phyloP scores from a whole-genome alignment of 2,329 filamentous ascomycete genomes.

The Phoma herbarum region DNA sequence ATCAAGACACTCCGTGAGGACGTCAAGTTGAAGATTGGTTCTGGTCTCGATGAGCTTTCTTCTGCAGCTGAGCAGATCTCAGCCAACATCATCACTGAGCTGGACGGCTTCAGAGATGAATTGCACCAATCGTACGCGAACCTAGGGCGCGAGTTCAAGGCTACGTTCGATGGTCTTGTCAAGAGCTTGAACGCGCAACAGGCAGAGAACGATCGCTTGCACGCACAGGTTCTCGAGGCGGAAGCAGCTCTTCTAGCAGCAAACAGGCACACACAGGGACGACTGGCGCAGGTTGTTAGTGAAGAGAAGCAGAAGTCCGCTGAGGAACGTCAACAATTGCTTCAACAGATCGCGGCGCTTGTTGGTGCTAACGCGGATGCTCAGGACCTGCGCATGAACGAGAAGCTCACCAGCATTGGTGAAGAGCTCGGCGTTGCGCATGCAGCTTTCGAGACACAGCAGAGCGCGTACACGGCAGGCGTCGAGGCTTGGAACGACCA shows the following conservation, averaged over 20 bases:
- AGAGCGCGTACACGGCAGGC: slow-evolving; percentile 71
- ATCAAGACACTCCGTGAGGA: slow-evolving; percentile 89
- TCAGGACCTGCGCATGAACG: slow-evolving; percentile 75
- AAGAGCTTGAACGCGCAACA: slow-evolving; percentile 79
- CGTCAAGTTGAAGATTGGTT: slow-evolving; percentile 84
- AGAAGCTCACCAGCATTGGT: slow-evolving; percentile 69
- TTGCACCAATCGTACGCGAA: slow-evolving; percentile 85
- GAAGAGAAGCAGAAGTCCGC: slow-evolving; percentile 79
- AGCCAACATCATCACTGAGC: slow-evolving; percentile 84
- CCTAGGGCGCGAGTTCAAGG: slow-evolving; percentile 86
- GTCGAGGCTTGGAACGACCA: slow-evolving; percentile 79
- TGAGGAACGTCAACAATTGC: slow-evolving; percentile 75
- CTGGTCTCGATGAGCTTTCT: slow-evolving; percentile 84
- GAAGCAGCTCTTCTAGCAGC: slow-evolving; percentile 73
- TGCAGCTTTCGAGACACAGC: slow-evolving; percentile 69
- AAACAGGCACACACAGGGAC: slow-evolving; percentile 71
- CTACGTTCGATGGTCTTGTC: slow-evolving; percentile 81
- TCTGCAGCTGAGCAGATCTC: slow-evolving; percentile 87
- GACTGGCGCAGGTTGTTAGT: slow-evolving; percentile 73
- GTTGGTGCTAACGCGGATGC: slow-evolving; percentile 76
- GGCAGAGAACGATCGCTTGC: slow-evolving; percentile 75
- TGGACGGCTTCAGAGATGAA: slow-evolving; percentile 81
- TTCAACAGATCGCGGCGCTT: slow-evolving; percentile 79
- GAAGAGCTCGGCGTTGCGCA: slow-evolving; percentile 72
- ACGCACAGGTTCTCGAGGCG: slow-evolving; percentile 75